A percentile compares a stretch with the other conserved stretches of the same genome.
These are phyloP conservation scores for Cenchrus fungigraminus DNA, from an alignment of 176 grass and related monocot genomes.

Conservation along the genomic window DNA sequence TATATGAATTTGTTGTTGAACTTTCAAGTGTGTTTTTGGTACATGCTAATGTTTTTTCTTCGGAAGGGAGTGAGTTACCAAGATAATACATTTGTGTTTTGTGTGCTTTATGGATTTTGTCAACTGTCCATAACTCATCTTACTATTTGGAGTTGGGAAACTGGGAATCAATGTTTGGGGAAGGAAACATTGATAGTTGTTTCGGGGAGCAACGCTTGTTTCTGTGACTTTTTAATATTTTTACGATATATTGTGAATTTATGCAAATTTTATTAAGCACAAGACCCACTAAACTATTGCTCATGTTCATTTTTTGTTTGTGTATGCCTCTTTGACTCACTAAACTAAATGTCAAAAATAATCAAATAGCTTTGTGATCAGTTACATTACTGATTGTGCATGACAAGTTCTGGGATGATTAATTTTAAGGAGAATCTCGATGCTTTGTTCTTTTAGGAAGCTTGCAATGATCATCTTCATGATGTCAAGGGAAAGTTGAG, in stretches of 20 bases:
- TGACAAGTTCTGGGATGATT: slow-evolving; percentile 1
- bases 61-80: background rate
- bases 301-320: slow-evolving; percentile 9
- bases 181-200: background rate
- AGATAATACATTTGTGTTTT: background rate
- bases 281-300: background rate
- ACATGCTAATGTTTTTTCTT: background rate
- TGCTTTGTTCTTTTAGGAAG: slow-evolving; percentile 47
- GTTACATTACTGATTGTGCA: slow-evolving; percentile 13
- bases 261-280: background rate
- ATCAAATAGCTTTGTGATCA: background rate
- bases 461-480: slow-evolving; percentile 39
- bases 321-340: slow-evolving; percentile 6
- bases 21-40: background rate
- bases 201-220: background rate
- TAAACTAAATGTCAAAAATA: slow-evolving; percentile 11
- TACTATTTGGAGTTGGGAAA: background rate
- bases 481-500: slow-evolving; percentile 60
- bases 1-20: background rate
- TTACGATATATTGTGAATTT: slow-evolving; percentile 8
- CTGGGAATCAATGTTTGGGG: background rate
- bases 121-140: background rate
- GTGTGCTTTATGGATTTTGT: background rate
- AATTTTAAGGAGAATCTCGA: background rate
- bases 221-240: slow-evolving; percentile 5